phyloP scores from a whole-genome alignment of 192 early-diverging fungal species.

The Lunasporangiospora selenospora region DNA sequence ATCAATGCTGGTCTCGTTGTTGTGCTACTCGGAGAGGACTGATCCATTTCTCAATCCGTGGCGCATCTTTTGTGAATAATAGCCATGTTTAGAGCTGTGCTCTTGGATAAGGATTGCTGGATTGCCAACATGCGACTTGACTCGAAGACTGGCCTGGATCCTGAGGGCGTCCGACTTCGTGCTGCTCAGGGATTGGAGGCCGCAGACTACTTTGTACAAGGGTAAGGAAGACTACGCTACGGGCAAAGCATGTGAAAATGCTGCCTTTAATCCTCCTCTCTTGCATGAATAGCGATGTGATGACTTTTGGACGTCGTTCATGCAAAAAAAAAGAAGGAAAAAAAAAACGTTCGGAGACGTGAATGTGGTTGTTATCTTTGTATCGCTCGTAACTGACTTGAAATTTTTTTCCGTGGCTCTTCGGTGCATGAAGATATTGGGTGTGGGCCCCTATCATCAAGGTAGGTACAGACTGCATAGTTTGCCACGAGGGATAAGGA shows the following conservation, averaged over 20 bases:
- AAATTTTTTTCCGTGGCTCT: too few relatives aligned
- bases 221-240: slow-evolving; percentile 51
- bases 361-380: too few relatives aligned
- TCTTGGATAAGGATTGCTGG: slow-evolving; percentile 91
- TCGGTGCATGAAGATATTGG: slow-evolving; percentile 77
- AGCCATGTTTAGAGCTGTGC: slow-evolving; percentile 85
- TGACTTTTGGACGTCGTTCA: too few relatives aligned
- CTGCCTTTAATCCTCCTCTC: too few relatives aligned
- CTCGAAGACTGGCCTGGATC: slow-evolving; percentile 83
- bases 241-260: too few relatives aligned
- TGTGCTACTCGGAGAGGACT: background rate
- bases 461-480: too few relatives aligned
- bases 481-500: too few relatives aligned
- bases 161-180: slow-evolving; percentile 78
- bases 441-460: slow-evolving; percentile 72
- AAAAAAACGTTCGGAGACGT: too few relatives aligned
- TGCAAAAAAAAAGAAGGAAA: too few relatives aligned
- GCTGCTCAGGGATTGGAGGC: slow-evolving; percentile 88
- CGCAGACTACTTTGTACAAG: slow-evolving; percentile 89
- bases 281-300: too few relatives aligned
- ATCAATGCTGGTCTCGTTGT: background rate
- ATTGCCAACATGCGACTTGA: slow-evolving; percentile 84
- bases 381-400: too few relatives aligned
- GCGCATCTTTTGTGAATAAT: slow-evolving; percentile 5
- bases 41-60: background rate